phyloP scores from a whole-genome alignment of 805 yeast genomes.

The Ogataea nitratoaversa region DNA sequence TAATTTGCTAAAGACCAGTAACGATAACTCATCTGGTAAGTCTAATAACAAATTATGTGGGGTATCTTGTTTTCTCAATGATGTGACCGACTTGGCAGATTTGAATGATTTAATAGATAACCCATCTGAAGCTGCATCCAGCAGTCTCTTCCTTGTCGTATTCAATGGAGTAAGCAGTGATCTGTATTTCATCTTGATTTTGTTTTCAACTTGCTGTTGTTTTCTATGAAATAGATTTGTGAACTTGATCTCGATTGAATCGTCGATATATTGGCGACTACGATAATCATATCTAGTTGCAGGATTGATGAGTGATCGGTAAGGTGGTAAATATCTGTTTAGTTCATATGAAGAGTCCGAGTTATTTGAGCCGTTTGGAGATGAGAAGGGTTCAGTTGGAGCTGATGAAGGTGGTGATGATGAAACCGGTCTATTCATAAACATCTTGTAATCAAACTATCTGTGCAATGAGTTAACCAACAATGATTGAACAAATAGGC shows the following conservation, averaged over 20 bases:
- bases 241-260: constrained; percentile 17
- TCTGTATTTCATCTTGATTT: constrained; percentile 44
- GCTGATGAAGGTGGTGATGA: not conserved
- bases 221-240: constrained; percentile 10
- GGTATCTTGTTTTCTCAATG: constrained; percentile 6
- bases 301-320: constrained; percentile 49
- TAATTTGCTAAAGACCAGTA: constrained; percentile 32
- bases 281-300: constrained; percentile 46
- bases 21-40: constrained; percentile 42
- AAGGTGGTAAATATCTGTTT: constrained; percentile 42
- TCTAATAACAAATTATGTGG: constrained; percentile 13
- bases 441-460: too few species aligned
- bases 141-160: constrained; percentile 23
- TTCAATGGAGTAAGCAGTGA: constrained; percentile 37
- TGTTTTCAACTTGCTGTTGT: constrained; percentile 9
- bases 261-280: constrained; percentile 37
- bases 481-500: too few species aligned
- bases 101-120: constrained; percentile 36
- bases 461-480: too few species aligned
- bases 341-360: constrained; percentile 16
- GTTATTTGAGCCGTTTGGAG: not conserved
- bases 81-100: constrained; percentile 21
- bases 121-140: constrained; percentile 41
- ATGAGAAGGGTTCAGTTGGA: not conserved
- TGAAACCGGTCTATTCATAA: not conserved